These are phyloP conservation scores for Podaxis sp. DNA, from an alignment of 768 basidiomycete genomes.

Conservation along the genomic window DNA sequence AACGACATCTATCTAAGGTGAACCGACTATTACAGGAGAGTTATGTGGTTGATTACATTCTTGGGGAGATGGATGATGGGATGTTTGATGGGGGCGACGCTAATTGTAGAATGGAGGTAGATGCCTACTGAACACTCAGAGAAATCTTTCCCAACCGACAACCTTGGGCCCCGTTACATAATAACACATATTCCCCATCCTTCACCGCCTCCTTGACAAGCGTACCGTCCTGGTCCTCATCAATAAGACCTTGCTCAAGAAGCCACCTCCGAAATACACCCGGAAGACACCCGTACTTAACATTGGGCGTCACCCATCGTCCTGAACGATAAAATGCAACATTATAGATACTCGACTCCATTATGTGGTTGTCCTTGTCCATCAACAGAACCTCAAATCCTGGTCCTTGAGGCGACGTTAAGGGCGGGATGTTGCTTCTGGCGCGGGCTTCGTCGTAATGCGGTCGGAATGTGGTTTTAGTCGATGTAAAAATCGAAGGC, in stretches of 20 bases:
- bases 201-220: conserved; percentile 39
- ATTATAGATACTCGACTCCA: conserved; percentile 69
- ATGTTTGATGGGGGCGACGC: conserved; percentile 49
- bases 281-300: conserved; percentile 60
- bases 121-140: conserved; percentile 14
- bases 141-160: conserved; percentile 54
- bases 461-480: conserved; percentile 66
- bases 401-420: conserved; percentile 21
- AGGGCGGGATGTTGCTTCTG: conserved; percentile 42
- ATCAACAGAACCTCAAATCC: conserved; percentile 61
- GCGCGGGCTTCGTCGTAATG: conserved; percentile 62
- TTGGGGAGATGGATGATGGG: conserved; percentile 85
- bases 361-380: conserved; percentile 44
- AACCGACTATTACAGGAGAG: conserved; percentile 91
- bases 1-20: conserved; percentile 82
- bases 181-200: conserved; percentile 59
- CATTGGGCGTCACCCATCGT: conserved; percentile 64
- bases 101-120: conserved; percentile 43
- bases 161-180: conserved; percentile 72
- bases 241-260: conserved; percentile 51
- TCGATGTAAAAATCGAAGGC: conserved; percentile 52
- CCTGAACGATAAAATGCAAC: conserved; percentile 56
- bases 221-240: conserved; percentile 41
- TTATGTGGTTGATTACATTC: conserved; percentile 88
- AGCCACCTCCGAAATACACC: conserved; percentile 71